Conservation (phyloP, 345 rosid genomes). For the Cardamine chenopodiifolia region DNA sequence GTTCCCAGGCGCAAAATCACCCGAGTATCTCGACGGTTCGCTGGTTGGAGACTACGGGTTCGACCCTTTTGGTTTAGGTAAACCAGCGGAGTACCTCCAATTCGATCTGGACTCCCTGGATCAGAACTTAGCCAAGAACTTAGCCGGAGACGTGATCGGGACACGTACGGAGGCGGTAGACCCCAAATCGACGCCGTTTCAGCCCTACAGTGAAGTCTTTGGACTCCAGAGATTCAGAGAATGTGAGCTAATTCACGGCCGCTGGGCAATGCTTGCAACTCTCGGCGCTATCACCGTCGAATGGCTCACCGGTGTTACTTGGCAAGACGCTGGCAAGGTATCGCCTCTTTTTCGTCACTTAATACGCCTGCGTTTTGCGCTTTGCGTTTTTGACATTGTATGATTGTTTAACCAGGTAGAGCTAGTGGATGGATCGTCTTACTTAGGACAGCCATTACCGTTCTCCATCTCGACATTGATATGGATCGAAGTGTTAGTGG, state of each 20-base stretch:
- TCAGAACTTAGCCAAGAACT: slow-evolving; percentile 83
- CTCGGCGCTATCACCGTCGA: slow-evolving; percentile 68
- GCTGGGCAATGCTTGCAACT: slow-evolving; percentile 86
- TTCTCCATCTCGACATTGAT: slow-evolving; percentile 86
- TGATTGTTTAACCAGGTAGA: slow-evolving; percentile 60
- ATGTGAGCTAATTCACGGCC: slow-evolving; percentile 81
- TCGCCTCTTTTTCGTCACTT: neutral
- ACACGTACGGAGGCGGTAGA: slow-evolving; percentile 50
- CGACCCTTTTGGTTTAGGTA: slow-evolving; percentile 75
- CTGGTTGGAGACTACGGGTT: slow-evolving; percentile 82
- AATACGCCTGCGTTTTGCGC: neutral
- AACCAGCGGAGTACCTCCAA: slow-evolving; percentile 83
- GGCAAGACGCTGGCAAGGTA: slow-evolving; percentile 79
- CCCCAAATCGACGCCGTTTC: slow-evolving; percentile 73
- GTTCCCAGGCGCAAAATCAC: slow-evolving; percentile 69
- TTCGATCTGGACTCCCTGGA: slow-evolving; percentile 71
- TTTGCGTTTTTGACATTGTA: neutral
- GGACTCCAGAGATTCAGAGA: slow-evolving; percentile 83
- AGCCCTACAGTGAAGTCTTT: slow-evolving; percentile 76
- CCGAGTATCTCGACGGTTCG: slow-evolving; percentile 71
- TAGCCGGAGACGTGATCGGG: slow-evolving; percentile 64
- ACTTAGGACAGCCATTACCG: slow-evolving; percentile 90
- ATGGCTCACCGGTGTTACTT: slow-evolving; percentile 63
- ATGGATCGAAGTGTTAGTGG: slow-evolving; percentile 82
- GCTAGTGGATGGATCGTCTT: slow-evolving; percentile 87